These are phyloP conservation scores for Boechera retrofracta DNA, from an alignment of 345 rosid genomes.

Conservation along the genomic window DNA sequence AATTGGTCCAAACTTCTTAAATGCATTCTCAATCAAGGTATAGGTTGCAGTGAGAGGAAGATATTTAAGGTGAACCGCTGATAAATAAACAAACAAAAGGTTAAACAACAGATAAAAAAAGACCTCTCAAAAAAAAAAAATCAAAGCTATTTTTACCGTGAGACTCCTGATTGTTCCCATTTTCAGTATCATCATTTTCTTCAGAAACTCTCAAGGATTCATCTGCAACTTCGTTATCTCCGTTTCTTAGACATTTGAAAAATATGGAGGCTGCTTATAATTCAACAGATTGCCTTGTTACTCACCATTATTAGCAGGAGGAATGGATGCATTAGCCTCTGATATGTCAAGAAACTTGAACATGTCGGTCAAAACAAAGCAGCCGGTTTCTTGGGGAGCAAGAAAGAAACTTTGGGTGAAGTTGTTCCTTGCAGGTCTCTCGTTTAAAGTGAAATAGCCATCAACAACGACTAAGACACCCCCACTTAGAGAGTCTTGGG, in stretches of 20 bases:
- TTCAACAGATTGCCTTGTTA: background rate
- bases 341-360: slow-evolving; percentile 53
- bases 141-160: slow-evolving; percentile 26
- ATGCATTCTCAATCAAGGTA: too few species aligned
- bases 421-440: slow-evolving; percentile 46
- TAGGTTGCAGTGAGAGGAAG: too few species aligned
- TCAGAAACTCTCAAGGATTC: slow-evolving; percentile 35
- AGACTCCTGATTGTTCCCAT: slow-evolving; percentile 57
- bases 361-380: slow-evolving; percentile 65
- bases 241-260: background rate
- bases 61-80: too few species aligned
- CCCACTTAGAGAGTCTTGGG: slow-evolving; percentile 57
- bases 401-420: slow-evolving; percentile 66
- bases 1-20: too few species aligned
- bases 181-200: background rate
- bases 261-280: background rate
- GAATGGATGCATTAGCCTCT: background rate
- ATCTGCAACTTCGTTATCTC: background rate
- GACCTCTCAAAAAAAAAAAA: too few species aligned
- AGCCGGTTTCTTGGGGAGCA: slow-evolving; percentile 70
- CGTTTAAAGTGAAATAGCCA: slow-evolving; percentile 58
- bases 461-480: slow-evolving; percentile 64
- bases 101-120: too few species aligned
- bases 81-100: too few species aligned
- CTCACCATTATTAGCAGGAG: slow-evolving; percentile 23